Conservation (phyloP, 129 eudicot genomes). For the Artemisia argyi region DNA sequence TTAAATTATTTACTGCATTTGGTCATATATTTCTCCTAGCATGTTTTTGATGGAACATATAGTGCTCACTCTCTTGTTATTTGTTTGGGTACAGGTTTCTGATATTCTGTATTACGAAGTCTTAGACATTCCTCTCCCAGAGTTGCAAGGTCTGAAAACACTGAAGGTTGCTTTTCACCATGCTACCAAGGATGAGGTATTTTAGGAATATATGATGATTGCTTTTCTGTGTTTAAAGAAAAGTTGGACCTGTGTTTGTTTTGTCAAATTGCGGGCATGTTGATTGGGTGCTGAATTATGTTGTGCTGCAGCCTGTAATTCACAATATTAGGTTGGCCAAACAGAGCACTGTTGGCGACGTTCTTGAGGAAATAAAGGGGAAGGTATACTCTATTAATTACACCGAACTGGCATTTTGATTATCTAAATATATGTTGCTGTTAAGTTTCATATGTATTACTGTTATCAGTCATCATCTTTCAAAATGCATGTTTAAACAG, state of each 20-base stretch:
- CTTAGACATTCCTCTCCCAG: constrained; percentile 93
- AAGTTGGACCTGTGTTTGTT: background rate
- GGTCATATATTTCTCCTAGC: background rate
- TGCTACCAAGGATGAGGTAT: constrained; percentile 87
- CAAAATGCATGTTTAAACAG: constrained; percentile 33
- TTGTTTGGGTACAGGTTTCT: constrained; percentile 53
- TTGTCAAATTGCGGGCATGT: constrained; percentile 9
- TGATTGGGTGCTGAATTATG: constrained; percentile 6
- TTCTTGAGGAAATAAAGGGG: constrained; percentile 77
- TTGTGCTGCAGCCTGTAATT: constrained; percentile 56
- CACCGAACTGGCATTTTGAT: background rate
- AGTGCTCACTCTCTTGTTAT: background rate
- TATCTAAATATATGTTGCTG: constrained; percentile 5
- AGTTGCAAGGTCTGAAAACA: constrained; percentile 85
- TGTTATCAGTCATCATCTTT: background rate
- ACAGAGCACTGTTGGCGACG: constrained; percentile 96
- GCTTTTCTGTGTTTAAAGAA: background rate
- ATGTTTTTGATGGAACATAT: constrained; percentile 2
- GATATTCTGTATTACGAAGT: constrained; percentile 93
- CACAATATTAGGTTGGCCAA: constrained; percentile 90
- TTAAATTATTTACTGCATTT: background rate
- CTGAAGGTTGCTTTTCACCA: constrained; percentile 89
- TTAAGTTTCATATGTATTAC: background rate
- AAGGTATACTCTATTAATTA: constrained; percentile 49
- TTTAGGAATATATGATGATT: constrained; percentile 1